phyloP scores from a whole-genome alignment of 106 monocot genomes.

The Dioscorea dumetorum region DNA sequence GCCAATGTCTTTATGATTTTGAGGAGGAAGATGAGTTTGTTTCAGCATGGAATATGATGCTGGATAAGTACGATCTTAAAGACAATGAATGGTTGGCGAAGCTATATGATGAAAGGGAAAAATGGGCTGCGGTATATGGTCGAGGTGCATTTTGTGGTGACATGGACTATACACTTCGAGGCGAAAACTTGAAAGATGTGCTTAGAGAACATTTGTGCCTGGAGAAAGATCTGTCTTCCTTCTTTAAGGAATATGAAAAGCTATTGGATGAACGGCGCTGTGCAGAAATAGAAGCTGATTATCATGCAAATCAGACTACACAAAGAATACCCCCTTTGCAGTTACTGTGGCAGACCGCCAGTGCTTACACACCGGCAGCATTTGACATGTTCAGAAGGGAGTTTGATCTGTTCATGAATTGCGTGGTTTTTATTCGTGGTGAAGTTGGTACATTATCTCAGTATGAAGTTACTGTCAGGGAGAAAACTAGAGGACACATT shows the following conservation, averaged over 20 bases:
- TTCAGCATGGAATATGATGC: conserved; percentile 43
- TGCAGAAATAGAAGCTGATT: conserved; percentile 60
- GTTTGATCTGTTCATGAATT: conserved; percentile 49
- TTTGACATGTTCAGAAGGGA: conserved; percentile 60
- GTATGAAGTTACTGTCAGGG: conserved; percentile 43
- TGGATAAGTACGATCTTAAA: conserved; percentile 47
- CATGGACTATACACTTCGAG: conserved; percentile 27
- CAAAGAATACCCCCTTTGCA: conserved; percentile 35
- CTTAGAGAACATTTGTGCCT: conserved; percentile 33
- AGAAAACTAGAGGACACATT: conserved; percentile 38
- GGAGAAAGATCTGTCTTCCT: conserved; percentile 28
- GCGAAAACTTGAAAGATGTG: conserved; percentile 32
- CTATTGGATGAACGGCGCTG: conserved; percentile 25
- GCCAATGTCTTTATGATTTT: conserved; percentile 45
- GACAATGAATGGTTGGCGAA: conserved; percentile 54
- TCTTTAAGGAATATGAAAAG: conserved; percentile 45
- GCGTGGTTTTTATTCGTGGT: conserved; percentile 40
- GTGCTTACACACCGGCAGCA: conserved; percentile 46
- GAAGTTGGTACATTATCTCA: conserved; percentile 48
- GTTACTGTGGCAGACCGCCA: conserved; percentile 54
- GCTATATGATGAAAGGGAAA: conserved; percentile 49
- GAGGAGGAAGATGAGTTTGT: conserved; percentile 63
- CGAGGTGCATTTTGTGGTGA: conserved; percentile 53
- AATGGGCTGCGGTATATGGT: conserved; percentile 43
- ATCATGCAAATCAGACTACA: conserved; percentile 34